Conservation (phyloP, 441 rosid species). For the Brassica balearica region DNA sequence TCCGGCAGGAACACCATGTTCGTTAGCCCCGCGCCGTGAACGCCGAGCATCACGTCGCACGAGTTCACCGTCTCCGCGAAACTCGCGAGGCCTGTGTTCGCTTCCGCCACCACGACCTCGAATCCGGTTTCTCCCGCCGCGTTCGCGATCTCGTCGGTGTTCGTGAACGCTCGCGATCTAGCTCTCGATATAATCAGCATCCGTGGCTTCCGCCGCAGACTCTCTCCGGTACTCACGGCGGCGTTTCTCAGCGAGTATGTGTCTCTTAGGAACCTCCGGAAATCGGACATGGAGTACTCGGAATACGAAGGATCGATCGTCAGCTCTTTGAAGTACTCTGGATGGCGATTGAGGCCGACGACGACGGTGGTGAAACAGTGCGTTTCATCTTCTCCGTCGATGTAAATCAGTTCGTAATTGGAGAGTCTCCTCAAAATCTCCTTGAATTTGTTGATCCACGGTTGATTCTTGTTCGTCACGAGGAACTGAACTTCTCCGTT, state of each 20-base stretch:
- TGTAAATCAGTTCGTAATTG: slow-evolving; percentile 54
- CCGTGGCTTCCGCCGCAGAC: slow-evolving; percentile 49
- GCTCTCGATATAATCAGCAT: slow-evolving; percentile 65
- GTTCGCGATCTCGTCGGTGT: slow-evolving; percentile 51
- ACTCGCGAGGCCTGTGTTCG: slow-evolving; percentile 49
- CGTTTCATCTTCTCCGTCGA: slow-evolving; percentile 52
- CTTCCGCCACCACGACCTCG: slow-evolving; percentile 60
- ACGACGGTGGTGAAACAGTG: slow-evolving; percentile 65
- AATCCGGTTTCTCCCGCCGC: slow-evolving; percentile 57
- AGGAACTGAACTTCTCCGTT: slow-evolving; percentile 66
- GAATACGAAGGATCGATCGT: slow-evolving; percentile 60
- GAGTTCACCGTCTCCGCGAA: slow-evolving; percentile 62
- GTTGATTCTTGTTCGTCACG: slow-evolving; percentile 50
- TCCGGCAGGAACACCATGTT: slow-evolving; percentile 84
- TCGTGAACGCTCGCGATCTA: slow-evolving; percentile 60
- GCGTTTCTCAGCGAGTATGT: slow-evolving; percentile 55
- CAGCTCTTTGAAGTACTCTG: slow-evolving; percentile 52
- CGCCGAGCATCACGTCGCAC: slow-evolving; percentile 79
- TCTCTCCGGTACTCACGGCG: slow-evolving; percentile 35
- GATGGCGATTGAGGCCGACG: slow-evolving; percentile 68
- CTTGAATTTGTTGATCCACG: slow-evolving; percentile 60
- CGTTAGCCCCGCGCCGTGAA: slow-evolving; percentile 90
- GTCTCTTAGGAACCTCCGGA: slow-evolving; percentile 59
- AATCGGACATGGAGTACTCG: slow-evolving; percentile 60
- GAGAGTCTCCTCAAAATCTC: slow-evolving; percentile 54